phyloP scores from a whole-genome alignment of 2,329 filamentous ascomycete genomes.

The Aphanoascus verrucosus region DNA sequence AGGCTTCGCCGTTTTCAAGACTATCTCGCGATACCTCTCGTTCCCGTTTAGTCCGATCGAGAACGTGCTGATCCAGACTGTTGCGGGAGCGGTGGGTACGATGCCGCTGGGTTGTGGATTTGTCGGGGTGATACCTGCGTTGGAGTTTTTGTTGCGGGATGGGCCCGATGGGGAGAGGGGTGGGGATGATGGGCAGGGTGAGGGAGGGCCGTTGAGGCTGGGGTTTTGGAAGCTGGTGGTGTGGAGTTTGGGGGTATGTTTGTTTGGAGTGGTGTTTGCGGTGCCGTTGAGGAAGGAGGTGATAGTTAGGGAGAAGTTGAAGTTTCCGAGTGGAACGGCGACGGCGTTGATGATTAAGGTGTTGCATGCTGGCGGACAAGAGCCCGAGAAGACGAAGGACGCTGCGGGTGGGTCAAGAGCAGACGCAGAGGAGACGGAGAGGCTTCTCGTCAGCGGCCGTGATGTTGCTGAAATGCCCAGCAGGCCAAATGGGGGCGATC shows the following conservation, averaged over 20 bases:
- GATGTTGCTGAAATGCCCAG: slow-evolving; percentile 21
- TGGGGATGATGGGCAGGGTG: slow-evolving; percentile 56
- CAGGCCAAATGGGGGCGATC: slow-evolving; percentile 16
- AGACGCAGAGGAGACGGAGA: slow-evolving; percentile 23
- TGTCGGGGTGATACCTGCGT: slow-evolving; percentile 83
- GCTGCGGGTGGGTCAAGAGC: slow-evolving; percentile 10
- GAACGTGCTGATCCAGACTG: slow-evolving; percentile 92
- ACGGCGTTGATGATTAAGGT: slow-evolving; percentile 89
- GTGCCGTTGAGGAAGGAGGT: slow-evolving; percentile 84
- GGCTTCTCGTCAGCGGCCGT: slow-evolving; percentile 29
- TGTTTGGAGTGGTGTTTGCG: slow-evolving; percentile 94
- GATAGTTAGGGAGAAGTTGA: slow-evolving; percentile 82
- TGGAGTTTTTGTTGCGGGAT: slow-evolving; percentile 71
- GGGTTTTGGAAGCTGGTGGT: slow-evolving; percentile 67
- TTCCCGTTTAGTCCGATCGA: slow-evolving; percentile 88
- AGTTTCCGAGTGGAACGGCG: slow-evolving; percentile 90
- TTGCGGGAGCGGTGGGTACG: slow-evolving; percentile 87
- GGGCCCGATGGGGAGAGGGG: slow-evolving; percentile 68
- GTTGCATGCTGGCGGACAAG: slow-evolving; percentile 55
- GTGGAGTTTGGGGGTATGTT: slow-evolving; percentile 87
- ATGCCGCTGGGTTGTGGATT: slow-evolving; percentile 96
- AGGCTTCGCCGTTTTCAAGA: slow-evolving; percentile 87
- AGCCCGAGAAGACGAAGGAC: slow-evolving; percentile 32
- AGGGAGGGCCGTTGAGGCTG: slow-evolving; percentile 65
- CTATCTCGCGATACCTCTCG: slow-evolving; percentile 58